Conservation (phyloP, 345 rosid genomes). For the Acer saccharum region DNA sequence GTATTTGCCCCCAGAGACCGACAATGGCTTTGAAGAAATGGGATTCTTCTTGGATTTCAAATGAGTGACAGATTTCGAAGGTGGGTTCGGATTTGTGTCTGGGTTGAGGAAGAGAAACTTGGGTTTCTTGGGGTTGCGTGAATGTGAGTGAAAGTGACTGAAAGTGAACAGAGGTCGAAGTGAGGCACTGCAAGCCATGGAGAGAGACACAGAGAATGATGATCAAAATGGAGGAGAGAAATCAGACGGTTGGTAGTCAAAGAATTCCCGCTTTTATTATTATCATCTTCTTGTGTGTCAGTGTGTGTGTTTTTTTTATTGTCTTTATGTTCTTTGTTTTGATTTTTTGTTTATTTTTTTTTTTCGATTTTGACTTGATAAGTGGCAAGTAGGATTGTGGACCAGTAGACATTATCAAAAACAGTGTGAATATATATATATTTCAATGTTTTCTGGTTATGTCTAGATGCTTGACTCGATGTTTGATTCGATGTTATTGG, state of each 20-base stretch:
- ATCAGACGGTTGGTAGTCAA: conserved; percentile 27
- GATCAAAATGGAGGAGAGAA: not conserved
- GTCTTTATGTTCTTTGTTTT: not conserved
- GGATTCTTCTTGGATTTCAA: conserved; percentile 33
- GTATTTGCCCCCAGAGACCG: conserved; percentile 25
- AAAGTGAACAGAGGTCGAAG: conserved; percentile 18
- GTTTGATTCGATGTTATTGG: too few species aligned
- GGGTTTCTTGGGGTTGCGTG: conserved; percentile 24
- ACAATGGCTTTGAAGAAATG: conserved; percentile 22
- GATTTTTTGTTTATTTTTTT: not conserved
- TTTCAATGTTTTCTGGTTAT: too few species aligned
- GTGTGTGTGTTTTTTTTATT: too few species aligned
- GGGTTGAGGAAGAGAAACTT: conserved; percentile 8
- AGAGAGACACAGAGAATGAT: not conserved
- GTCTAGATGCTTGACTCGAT: too few species aligned
- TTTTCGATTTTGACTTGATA: not conserved
- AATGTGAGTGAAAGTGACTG: conserved; percentile 20
- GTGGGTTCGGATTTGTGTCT: conserved; percentile 17
- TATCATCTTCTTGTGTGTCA: not conserved
- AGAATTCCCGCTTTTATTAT: conserved; percentile 26
- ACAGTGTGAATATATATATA: too few species aligned
- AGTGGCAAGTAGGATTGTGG: not conserved
- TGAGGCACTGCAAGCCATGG: conserved; percentile 44
- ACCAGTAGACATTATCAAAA: not conserved
- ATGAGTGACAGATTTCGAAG: not conserved